Evolutionary conservation across 495 filamentous ascomycete species (phyloP).

Genomic region (Aspergillus carlsbadensis): DNA sequence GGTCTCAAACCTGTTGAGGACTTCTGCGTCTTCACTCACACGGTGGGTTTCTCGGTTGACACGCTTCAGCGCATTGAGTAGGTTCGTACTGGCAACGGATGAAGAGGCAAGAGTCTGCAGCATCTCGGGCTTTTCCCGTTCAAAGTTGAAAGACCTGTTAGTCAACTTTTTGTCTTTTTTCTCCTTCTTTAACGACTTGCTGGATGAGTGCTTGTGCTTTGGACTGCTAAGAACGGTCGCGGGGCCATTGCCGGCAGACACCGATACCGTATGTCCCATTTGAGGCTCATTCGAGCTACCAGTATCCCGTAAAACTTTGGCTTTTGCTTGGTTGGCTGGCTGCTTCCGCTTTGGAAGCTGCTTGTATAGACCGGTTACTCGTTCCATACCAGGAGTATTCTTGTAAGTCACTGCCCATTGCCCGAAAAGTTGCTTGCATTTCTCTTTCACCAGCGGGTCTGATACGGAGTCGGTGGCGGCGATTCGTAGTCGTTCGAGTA

Average conservation of each 20-base stretch:
- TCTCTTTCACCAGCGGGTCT: constrained; percentile 79
- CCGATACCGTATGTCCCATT: constrained; percentile 46
- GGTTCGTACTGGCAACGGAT: constrained; percentile 84
- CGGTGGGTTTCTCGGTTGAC: constrained; percentile 89
- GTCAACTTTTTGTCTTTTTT: constrained; percentile 45
- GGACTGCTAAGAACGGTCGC: constrained; percentile 36
- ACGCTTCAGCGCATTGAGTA: constrained; percentile 82
- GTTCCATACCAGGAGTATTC: constrained; percentile 74
- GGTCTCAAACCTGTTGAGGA: constrained; percentile 73
- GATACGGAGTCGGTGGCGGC: constrained; percentile 82
- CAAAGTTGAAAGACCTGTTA: constrained; percentile 67
- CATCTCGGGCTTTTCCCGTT: constrained; percentile 83
- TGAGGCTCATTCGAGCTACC: constrained; percentile 61
- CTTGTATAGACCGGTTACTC: constrained; percentile 77
- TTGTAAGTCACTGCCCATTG: constrained; percentile 87
- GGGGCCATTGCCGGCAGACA: constrained; percentile 42
- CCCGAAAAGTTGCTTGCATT: constrained; percentile 80
- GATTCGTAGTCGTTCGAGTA: constrained; percentile 88
- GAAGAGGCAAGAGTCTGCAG: constrained; percentile 79
- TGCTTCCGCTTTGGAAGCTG: constrained; percentile 68
- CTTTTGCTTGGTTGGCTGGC: constrained; percentile 66
- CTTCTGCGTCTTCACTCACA: constrained; percentile 79
- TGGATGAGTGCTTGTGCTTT: constrained; percentile 33
- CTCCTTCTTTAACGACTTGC: constrained; percentile 35
- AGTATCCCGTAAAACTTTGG: constrained; percentile 77